Evolutionary conservation across 106 monocot genomes (phyloP).

Genomic region (Gastrodia elata): DNA sequence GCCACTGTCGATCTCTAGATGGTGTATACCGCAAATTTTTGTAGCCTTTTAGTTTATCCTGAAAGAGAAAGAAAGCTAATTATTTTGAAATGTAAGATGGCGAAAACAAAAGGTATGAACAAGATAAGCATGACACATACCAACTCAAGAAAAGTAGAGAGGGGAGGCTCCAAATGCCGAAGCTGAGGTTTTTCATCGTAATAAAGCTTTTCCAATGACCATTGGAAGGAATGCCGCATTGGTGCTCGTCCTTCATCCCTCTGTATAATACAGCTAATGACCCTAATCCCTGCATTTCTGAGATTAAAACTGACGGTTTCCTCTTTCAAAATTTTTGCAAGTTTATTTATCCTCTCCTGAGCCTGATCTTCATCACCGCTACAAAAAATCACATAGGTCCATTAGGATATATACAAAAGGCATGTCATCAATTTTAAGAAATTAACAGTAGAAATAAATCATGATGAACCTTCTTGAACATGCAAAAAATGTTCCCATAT

Average conservation of each 20-base stretch:
- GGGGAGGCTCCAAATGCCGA: conserved; percentile 95
- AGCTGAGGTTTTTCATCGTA: conserved; percentile 89
- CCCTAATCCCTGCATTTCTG: conserved; percentile 50
- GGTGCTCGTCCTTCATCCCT: conserved; percentile 96
- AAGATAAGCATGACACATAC: conserved; percentile 21
- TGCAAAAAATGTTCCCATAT: too few relatives aligned
- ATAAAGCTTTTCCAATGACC: conserved; percentile 64
- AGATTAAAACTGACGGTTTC: conserved; percentile 45
- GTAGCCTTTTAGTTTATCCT: conserved; percentile 90
- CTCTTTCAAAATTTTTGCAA: conserved; percentile 89
- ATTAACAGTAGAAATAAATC: background rate
- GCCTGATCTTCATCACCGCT: conserved; percentile 99
- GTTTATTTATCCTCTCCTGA: conserved; percentile 87
- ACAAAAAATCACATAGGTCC: conserved; percentile 6
- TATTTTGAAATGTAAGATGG: background rate
- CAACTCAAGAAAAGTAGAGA: conserved; percentile 97
- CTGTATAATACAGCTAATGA: conserved; percentile 92
- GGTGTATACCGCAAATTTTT: conserved; percentile 78
- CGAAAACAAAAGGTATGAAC: background rate
- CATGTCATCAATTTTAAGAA: background rate
- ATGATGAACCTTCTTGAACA: background rate
- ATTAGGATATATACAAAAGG: background rate
- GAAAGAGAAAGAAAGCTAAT: conserved; percentile 8
- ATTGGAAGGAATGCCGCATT: conserved; percentile 94
- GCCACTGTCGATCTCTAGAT: conserved; percentile 97